phyloP scores from a whole-genome alignment of 257 asterid genomes.

The Cynanchum wilfordii region DNA sequence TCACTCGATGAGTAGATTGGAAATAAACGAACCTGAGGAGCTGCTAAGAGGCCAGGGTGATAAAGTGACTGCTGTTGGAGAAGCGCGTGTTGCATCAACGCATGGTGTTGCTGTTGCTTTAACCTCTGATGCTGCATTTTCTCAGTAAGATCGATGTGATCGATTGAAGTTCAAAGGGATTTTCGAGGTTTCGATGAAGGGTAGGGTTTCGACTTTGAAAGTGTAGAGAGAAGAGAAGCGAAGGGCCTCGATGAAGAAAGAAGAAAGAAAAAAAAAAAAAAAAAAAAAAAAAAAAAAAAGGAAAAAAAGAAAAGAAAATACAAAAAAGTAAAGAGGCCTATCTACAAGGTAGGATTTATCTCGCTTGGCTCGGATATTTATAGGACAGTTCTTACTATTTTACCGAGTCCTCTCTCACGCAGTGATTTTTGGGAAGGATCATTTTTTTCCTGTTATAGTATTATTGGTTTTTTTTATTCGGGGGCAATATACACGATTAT shows the following conservation, averaged over 20 bases:
- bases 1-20: not conserved
- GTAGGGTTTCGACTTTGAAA: slow-evolving; percentile 41
- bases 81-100: slow-evolving; percentile 94
- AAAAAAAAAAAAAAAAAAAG: not conserved
- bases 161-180: slow-evolving; percentile 20
- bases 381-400: slow-evolving; percentile 6
- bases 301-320: slow-evolving; percentile 5
- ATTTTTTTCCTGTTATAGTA: not conserved
- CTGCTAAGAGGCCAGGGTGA: slow-evolving; percentile 86
- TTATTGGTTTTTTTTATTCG: too few species aligned
- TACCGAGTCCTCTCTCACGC: slow-evolving; percentile 13
- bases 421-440: not conserved
- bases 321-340: slow-evolving; percentile 13
- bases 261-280: not conserved
- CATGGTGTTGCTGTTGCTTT: slow-evolving; percentile 83
- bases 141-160: slow-evolving; percentile 18
- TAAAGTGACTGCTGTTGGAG: slow-evolving; percentile 86
- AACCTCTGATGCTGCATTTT: slow-evolving; percentile 84
- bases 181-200: slow-evolving; percentile 5
- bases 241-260: slow-evolving; percentile 24
- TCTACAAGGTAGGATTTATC: slow-evolving; percentile 20
- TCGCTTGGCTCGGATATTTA: slow-evolving; percentile 20
- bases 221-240: slow-evolving; percentile 14
- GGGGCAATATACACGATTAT: too few species aligned
- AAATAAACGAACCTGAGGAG: slow-evolving; percentile 63